phyloP scores from a whole-genome alignment of 2,329 filamentous ascomycete genomes.

The Bipolaris oryzae region DNA sequence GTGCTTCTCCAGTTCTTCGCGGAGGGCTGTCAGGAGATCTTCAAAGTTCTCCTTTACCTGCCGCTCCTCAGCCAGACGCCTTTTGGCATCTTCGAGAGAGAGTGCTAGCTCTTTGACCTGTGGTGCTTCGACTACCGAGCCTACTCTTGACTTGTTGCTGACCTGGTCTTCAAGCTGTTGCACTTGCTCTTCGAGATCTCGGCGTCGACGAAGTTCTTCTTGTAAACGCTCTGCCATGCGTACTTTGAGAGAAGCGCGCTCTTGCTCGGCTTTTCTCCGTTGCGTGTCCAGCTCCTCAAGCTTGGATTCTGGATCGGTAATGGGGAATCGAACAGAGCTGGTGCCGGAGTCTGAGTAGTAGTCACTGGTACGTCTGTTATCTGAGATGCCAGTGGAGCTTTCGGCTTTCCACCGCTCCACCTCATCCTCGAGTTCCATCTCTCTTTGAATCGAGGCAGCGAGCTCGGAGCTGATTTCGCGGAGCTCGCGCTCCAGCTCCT shows the following conservation, averaged over 20 bases:
- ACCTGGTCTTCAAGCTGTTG: slow-evolving; percentile 80
- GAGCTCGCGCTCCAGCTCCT: slow-evolving; percentile 92
- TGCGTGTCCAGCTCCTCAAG: slow-evolving; percentile 79
- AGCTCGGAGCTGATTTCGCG: slow-evolving; percentile 92
- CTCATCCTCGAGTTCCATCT: slow-evolving; percentile 95
- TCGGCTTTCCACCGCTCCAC: slow-evolving; percentile 88
- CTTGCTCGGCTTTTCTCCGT: slow-evolving; percentile 84
- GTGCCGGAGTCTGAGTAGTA: slow-evolving; percentile 97
- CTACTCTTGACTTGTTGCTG: slow-evolving; percentile 38
- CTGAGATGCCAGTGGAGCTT: slow-evolving; percentile 61
- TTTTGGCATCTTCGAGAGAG: slow-evolving; percentile 79
- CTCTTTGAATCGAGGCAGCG: slow-evolving; percentile 87
- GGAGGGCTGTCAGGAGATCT: slow-evolving; percentile 83
- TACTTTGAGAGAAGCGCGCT: slow-evolving; percentile 83
- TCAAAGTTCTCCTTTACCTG: slow-evolving; percentile 92
- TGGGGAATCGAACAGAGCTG: slow-evolving; percentile 77
- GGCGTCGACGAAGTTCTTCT: slow-evolving; percentile 78
- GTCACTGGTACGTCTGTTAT: slow-evolving; percentile 83
- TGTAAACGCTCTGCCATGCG: slow-evolving; percentile 86
- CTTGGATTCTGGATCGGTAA: slow-evolving; percentile 63
- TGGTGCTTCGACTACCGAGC: slow-evolving; percentile 45
- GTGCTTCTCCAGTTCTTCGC: slow-evolving; percentile 78
- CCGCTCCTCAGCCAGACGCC: slow-evolving; percentile 82
- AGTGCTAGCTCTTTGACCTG: slow-evolving; percentile 79
- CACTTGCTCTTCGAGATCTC: slow-evolving; percentile 81